phyloP scores from a whole-genome alignment of 2,329 filamentous ascomycete genomes.

The Trichoderma semiorbis region DNA sequence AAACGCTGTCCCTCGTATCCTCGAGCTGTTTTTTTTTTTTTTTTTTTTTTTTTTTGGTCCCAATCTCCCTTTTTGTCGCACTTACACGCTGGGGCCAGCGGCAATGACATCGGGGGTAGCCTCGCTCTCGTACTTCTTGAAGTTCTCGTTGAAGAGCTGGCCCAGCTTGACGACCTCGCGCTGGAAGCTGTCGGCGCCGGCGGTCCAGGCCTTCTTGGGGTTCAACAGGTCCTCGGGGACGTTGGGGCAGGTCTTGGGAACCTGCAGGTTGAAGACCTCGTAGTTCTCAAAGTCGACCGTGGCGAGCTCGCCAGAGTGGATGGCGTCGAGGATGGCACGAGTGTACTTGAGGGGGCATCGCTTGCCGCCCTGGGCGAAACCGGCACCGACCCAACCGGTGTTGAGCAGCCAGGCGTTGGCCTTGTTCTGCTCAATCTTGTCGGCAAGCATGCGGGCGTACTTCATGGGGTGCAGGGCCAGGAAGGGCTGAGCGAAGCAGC shows the following conservation, averaged over 20 bases:
- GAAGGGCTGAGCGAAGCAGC: conserved; percentile 99
- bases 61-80: not conserved
- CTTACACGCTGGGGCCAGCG: conserved; percentile 50
- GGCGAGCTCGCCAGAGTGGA: conserved; percentile 94
- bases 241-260: conserved; percentile 86
- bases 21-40: not conserved
- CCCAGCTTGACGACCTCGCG: conserved; percentile 88
- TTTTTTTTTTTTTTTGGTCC: not conserved
- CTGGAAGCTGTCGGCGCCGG: conserved; percentile 75
- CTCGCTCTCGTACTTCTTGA: conserved; percentile 88
- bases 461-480: conserved; percentile 97
- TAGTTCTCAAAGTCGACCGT: conserved; percentile 93
- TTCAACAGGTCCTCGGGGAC: conserved; percentile 93
- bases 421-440: conserved; percentile 94
- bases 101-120: conserved; percentile 76
- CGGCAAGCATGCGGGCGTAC: conserved; percentile 96
- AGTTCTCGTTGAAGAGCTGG: conserved; percentile 90
- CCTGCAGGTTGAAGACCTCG: conserved; percentile 91
- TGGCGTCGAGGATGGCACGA: conserved; percentile 94
- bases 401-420: conserved; percentile 98
- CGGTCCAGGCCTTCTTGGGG: conserved; percentile 89
- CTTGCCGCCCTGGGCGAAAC: conserved; percentile 87
- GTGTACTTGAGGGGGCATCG: conserved; percentile 98
- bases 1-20: not conserved
- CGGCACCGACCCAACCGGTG: conserved; percentile 95